Evolutionary conservation across 345 rosid genomes (phyloP).

Genomic region (Syzygium grande): DNA sequence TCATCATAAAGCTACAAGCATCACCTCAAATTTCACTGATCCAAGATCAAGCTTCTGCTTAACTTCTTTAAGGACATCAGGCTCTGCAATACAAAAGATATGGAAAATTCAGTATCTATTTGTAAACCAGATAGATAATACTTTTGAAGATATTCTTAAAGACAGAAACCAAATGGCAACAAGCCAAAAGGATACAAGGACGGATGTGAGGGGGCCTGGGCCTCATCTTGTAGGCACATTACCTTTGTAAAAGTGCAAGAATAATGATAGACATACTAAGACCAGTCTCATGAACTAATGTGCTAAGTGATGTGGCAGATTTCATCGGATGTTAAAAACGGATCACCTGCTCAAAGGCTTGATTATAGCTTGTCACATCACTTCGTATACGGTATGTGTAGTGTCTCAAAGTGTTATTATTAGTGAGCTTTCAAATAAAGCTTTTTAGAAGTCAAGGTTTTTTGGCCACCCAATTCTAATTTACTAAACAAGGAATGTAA

Average conservation of each 20-base stretch:
- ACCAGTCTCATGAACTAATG: background rate
- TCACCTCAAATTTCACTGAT: conserved; percentile 88
- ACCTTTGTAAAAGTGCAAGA: background rate
- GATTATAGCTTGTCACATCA: background rate
- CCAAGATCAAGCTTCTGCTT: conserved; percentile 88
- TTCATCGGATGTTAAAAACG: background rate
- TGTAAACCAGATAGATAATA: background rate
- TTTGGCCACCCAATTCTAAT: background rate
- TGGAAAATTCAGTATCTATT: background rate
- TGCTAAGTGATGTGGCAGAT: background rate
- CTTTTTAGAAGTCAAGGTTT: background rate
- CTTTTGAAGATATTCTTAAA: background rate
- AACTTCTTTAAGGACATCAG: conserved; percentile 85
- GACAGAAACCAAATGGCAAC: background rate
- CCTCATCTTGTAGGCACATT: background rate
- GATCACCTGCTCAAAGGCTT: background rate
- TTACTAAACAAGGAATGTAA: background rate
- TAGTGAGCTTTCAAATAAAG: background rate
- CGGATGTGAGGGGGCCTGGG: background rate
- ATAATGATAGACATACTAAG: background rate
- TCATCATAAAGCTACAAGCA: background rate
- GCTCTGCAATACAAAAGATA: conserved; percentile 45
- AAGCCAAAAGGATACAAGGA: background rate
- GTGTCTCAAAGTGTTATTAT: background rate
- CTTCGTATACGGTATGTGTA: background rate